phyloP scores from a whole-genome alignment of 2,329 filamentous ascomycete genomes.

The Trichoderma aggressivum region DNA sequence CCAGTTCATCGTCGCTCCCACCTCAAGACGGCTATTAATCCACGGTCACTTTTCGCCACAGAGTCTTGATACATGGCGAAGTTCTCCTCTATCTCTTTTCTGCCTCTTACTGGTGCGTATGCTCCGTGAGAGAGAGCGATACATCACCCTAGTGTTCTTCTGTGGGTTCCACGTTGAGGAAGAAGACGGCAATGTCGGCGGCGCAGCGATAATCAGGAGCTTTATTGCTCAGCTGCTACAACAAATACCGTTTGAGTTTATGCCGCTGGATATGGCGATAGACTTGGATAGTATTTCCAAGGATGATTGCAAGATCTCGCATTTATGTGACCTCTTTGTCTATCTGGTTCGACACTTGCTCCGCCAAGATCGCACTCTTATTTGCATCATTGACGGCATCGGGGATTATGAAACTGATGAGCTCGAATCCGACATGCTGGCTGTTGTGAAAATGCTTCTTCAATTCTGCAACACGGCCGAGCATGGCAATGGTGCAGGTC shows the following conservation, averaged over 20 bases:
- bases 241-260: neutral
- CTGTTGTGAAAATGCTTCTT: neutral
- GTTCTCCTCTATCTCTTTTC: neutral
- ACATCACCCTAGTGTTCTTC: neutral
- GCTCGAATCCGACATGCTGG: neutral
- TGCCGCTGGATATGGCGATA: neutral
- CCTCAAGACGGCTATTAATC: neutral
- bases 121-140: neutral
- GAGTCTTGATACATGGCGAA: neutral
- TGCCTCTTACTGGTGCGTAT: neutral
- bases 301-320: neutral
- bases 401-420: neutral
- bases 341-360: neutral
- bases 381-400: neutral
- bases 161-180: conserved; percentile 5
- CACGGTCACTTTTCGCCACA: neutral
- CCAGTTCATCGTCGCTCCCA: neutral
- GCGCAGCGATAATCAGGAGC: conserved; percentile 1
- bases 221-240: conserved; percentile 2
- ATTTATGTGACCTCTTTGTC: neutral
- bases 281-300: neutral
- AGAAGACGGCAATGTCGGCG: neutral
- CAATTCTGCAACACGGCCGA: neutral
- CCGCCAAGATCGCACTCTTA: neutral
- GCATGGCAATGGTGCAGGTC: too few species aligned